Evolutionary conservation across 192 early-diverging fungal species (phyloP), one percentile per base, ranked within the genome.

Genomic region (Coemansia asiatica): DNA sequence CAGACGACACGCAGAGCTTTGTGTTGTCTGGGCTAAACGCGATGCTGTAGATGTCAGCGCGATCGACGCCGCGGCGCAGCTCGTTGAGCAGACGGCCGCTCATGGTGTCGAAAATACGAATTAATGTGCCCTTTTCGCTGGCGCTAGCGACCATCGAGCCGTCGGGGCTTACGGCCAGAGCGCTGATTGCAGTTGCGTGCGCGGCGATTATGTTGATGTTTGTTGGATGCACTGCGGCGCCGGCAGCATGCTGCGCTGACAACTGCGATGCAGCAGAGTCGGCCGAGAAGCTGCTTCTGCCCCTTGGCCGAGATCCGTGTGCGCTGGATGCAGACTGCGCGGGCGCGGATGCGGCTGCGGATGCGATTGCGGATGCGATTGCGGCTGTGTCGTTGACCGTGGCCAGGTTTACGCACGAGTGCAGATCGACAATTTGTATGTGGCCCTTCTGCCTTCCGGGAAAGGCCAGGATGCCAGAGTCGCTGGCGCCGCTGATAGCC

Each of bases 81-180:
- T 98, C 95, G 55, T 93, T 83, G 31, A 94, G 64, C 22, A 94
- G 84, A 19, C 85, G 80, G 26, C 91, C 88, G 8, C 88, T 87
- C 48, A 83, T 66, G 0, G 89, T 87, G 68, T 94, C 88, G 63
- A 92, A 98, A 16, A 98, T 90, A 18, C 96, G 83, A 46, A 98
- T 89, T 16, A 98, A 82, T 3, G 96, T 98, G 28, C 95, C 96
- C 68, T 92, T 94, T 33, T 92, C 90, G 48, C 89, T 91, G 22
- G 94, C 89, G 38, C 90, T 90, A 31, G 94, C 94, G 31, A 95
- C 85, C 83, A 54, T 54, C 25, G 51, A 16, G 25, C 51, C 51
- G 51, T 54, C 51, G 51, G 51, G 12, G 51, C 92, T 94, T 33
- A 94, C 72, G 2, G 92, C 89, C 16, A 98, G 75, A 48, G 86